These are phyloP conservation scores for Lichtheimia corymbifera DNA, from an alignment of 371 early-diverging fungal genomes.

Conservation along the genomic window DNA sequence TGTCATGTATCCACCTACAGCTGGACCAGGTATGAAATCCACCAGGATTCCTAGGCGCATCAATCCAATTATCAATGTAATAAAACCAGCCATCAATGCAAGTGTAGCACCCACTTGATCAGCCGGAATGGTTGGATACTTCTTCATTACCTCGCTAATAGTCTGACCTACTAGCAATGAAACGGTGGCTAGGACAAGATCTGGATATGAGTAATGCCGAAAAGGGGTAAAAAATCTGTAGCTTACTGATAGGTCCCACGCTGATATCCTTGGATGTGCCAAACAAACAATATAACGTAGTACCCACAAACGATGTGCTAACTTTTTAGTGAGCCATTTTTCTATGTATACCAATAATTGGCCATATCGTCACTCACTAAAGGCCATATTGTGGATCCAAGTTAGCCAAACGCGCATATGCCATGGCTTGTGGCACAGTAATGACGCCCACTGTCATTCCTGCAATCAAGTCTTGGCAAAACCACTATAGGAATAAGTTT, in stretches of 20 bases:
- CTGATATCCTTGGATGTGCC: constrained; percentile 86
- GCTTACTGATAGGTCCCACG: constrained; percentile 73
- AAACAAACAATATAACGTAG: constrained; percentile 60
- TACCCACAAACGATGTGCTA: constrained; percentile 37
- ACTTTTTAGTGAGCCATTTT: neutral
- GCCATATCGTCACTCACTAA: constrained; percentile 54
- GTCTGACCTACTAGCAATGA: constrained; percentile 74
- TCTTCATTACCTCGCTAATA: constrained; percentile 36
- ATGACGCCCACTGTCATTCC: constrained; percentile 88
- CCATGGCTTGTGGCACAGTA: constrained; percentile 84
- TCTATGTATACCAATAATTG: constrained; percentile 1
- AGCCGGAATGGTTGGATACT: constrained; percentile 26
- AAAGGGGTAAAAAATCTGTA: neutral
- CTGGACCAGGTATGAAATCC: constrained; percentile 82
- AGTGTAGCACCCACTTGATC: constrained; percentile 54
- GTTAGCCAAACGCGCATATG: constrained; percentile 79
- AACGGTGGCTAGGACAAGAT: constrained; percentile 62
- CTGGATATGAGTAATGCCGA: neutral
- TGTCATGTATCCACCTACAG: constrained; percentile 74
- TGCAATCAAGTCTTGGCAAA: constrained; percentile 80
- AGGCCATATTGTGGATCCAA: constrained; percentile 63
- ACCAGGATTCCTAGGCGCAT: constrained; percentile 79
- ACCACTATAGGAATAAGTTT: constrained; percentile 53
- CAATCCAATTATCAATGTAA: constrained; percentile 65
- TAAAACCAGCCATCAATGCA: constrained; percentile 58